These are phyloP conservation scores for Ophiocordyceps camponoti-floridani DNA, from an alignment of 2,329 filamentous ascomycete species.

Conservation along the genomic window DNA sequence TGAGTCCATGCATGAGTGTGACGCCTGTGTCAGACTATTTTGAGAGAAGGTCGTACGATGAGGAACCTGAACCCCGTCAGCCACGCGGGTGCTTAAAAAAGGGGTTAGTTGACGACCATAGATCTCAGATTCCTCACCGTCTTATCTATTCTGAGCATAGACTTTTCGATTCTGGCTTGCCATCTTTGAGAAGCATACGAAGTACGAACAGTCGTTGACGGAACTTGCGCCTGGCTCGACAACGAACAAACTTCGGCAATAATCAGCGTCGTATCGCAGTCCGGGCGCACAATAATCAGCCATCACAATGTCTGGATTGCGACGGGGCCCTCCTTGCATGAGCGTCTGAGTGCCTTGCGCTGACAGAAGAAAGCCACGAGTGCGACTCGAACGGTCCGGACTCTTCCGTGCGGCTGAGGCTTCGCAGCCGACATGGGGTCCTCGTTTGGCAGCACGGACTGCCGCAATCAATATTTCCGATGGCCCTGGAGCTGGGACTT, in stretches of 20 bases:
- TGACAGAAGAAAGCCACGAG: neutral
- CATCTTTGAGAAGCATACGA: too few species aligned
- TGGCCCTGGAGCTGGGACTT: neutral
- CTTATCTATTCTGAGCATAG: too few species aligned
- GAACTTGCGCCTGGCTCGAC: neutral
- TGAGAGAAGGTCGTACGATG: neutral
- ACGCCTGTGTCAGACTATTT: neutral
- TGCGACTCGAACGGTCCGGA: neutral
- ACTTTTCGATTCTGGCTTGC: too few species aligned
- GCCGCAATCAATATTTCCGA: neutral
- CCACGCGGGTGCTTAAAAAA: neutral
- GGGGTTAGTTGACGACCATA: neutral
- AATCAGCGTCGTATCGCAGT: neutral
- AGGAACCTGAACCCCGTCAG: neutral
- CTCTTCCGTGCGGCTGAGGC: neutral
- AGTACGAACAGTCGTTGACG: too few species aligned
- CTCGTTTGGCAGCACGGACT: neutral
- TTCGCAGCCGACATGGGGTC: neutral
- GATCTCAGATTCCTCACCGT: too few species aligned
- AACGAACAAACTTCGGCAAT: neutral
- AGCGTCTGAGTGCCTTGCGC: neutral
- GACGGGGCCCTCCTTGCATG: neutral
- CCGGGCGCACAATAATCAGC: neutral
- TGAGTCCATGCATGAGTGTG: neutral
- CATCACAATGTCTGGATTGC: neutral